Percentiles rank a stretch among this genome's conserved stretches.
phyloP scores from a whole-genome alignment of 2,329 filamentous ascomycete species.

The Chalaropsis thielavioides region DNA sequence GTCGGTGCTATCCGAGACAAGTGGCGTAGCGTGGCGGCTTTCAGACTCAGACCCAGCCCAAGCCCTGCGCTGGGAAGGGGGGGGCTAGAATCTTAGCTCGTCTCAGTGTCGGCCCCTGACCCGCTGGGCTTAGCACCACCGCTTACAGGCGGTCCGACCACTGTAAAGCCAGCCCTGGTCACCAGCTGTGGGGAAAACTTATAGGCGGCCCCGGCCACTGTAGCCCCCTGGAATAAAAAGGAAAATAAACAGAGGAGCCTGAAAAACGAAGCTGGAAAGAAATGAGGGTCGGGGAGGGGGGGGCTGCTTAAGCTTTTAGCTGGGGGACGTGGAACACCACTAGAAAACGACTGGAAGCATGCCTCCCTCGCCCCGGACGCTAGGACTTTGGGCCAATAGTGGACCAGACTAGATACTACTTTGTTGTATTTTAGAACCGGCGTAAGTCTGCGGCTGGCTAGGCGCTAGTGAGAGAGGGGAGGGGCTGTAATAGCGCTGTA shows the following conservation, averaged over 20 bases:
- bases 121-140: neutral
- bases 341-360: slow-evolving; percentile 2
- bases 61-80: neutral
- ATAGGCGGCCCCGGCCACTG: neutral
- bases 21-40: neutral
- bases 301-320: neutral
- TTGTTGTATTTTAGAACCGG: neutral
- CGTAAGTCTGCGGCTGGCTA: neutral
- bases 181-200: neutral
- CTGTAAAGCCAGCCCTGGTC: neutral
- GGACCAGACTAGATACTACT: neutral
- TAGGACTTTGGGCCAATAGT: neutral
- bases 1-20: slow-evolving; percentile 1
- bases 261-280: neutral
- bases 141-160: neutral
- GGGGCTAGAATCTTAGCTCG: neutral
- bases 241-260: neutral
- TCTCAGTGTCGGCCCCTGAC: neutral
- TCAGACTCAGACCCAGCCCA: neutral
- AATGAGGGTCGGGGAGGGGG: neutral
- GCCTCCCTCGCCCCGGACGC: neutral
- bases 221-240: neutral
- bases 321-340: neutral
- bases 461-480: neutral
- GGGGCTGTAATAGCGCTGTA: neutral